Conservation (phyloP, 495 filamentous ascomycete genomes). For the Talaromyces thailandensis region DNA sequence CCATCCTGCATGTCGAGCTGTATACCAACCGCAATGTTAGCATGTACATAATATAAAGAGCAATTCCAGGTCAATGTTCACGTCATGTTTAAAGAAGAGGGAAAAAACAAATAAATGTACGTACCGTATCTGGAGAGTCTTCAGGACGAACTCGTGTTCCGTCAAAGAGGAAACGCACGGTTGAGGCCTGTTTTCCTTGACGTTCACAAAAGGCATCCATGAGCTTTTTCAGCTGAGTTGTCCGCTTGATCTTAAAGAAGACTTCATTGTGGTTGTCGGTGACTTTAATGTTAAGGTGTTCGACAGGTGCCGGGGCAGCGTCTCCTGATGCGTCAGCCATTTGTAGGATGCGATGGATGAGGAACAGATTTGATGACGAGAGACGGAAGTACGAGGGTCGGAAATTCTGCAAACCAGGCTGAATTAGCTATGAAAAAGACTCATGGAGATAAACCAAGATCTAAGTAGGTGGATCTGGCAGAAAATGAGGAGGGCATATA, state of each 20-base stretch:
- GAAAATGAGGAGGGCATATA: background rate
- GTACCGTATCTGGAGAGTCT: constrained; percentile 86
- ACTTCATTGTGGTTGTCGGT: constrained; percentile 99
- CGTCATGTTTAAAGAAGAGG: background rate
- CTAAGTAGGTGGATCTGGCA: background rate
- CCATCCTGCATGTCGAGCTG: constrained; percentile 97
- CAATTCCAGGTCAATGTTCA: background rate
- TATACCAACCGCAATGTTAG: constrained; percentile 8
- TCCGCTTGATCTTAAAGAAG: constrained; percentile 99
- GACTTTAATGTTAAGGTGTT: constrained; percentile 99
- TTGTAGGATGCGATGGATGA: background rate
- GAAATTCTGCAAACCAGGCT: background rate
- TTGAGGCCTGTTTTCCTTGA: constrained; percentile 76
- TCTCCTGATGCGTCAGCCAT: constrained; percentile 43
- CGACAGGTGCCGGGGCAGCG: constrained; percentile 48
- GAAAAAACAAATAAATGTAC: constrained; percentile 24
- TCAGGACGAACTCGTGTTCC: constrained; percentile 79
- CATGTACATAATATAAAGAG: constrained; percentile 4
- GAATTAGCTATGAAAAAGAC: background rate
- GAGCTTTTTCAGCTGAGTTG: constrained; percentile 89
- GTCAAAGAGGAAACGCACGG: constrained; percentile 93
- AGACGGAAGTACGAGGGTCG: background rate
- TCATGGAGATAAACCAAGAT: background rate
- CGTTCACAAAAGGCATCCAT: constrained; percentile 99
- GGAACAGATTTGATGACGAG: background rate